A percentile compares a stretch with the other conserved stretches of the same genome.
These are phyloP conservation scores for Stipa capillata DNA, from an alignment of 176 grass and related monocot genomes.

Conservation along the genomic window DNA sequence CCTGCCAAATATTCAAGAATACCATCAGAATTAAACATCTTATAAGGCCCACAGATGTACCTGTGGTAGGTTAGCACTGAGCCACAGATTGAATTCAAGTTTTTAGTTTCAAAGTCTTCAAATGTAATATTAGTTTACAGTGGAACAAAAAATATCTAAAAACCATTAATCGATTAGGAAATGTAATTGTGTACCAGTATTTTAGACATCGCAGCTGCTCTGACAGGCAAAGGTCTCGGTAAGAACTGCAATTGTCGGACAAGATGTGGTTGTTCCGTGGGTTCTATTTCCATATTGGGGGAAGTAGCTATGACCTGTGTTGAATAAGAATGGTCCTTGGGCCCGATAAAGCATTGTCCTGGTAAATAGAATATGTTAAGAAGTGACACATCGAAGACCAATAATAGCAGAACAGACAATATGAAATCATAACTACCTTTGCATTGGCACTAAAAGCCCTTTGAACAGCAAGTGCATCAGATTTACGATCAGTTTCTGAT, in stretches of 20 bases:
- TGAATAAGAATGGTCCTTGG: constrained; percentile 59
- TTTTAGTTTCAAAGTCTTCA: no score
- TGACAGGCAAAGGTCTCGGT: constrained; percentile 49
- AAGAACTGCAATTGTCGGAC: constrained; percentile 53
- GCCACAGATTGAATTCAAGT: no score
- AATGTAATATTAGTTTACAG: no score
- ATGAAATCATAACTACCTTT: constrained; percentile 47
- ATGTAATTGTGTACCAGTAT: constrained; percentile 50
- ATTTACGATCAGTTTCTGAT: constrained; percentile 67
- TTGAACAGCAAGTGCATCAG: constrained; percentile 84
- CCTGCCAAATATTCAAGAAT: constrained; percentile 35
- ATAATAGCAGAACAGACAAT: not conserved
- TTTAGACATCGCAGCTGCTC: constrained; percentile 92
- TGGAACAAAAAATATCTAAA: no score
- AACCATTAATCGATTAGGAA: not conserved
- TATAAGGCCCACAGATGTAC: no score
- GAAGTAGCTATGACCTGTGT: constrained; percentile 64
- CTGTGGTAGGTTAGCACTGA: no score
- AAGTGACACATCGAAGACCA: not conserved
- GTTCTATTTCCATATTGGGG: constrained; percentile 48
- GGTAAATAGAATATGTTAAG: constrained; percentile 33
- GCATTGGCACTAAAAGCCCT: constrained; percentile 61
- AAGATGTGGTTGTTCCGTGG: constrained; percentile 16
- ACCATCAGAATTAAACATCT: constrained; percentile 12
- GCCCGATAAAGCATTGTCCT: constrained; percentile 45